Evolutionary conservation across 2,329 filamentous ascomycete genomes (phyloP).

Genomic region (Lasiodiplodia citricola): DNA sequence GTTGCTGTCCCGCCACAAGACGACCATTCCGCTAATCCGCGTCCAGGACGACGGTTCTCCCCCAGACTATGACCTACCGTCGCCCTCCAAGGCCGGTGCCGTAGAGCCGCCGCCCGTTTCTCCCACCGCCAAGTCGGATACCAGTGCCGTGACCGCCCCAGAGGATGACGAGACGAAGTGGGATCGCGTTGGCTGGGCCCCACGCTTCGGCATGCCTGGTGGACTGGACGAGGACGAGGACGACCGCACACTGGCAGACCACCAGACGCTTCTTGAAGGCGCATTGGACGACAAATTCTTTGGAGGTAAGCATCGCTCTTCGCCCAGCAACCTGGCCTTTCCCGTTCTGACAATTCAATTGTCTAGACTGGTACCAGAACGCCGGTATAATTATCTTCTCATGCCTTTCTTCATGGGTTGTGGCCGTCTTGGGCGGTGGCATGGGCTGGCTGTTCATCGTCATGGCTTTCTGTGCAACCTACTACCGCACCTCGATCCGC

Average conservation of each 20-base stretch:
- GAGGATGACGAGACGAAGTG: constrained; percentile 59
- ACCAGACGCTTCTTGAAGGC: constrained; percentile 84
- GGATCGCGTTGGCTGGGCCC: constrained; percentile 80
- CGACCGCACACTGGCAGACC: constrained; percentile 76
- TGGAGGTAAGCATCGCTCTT: constrained; percentile 65
- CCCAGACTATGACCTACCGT: constrained; percentile 77
- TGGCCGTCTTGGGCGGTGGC: constrained; percentile 87
- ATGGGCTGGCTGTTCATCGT: constrained; percentile 92
- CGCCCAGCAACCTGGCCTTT: not conserved
- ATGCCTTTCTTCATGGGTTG: constrained; percentile 86
- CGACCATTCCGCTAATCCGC: constrained; percentile 20
- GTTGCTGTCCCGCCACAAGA: constrained; percentile 20
- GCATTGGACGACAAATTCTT: constrained; percentile 88
- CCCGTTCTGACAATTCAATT: not conserved
- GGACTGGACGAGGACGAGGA: constrained; percentile 56
- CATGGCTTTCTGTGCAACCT: constrained; percentile 90
- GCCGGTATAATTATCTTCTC: constrained; percentile 92
- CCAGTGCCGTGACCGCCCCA: constrained; percentile 36
- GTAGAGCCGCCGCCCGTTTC: constrained; percentile 59
- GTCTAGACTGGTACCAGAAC: constrained; percentile 95
- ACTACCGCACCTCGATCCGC: constrained; percentile 94
- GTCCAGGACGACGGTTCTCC: constrained; percentile 67
- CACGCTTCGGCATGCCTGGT: constrained; percentile 70
- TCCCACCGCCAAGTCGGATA: constrained; percentile 45
- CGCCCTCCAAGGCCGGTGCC: constrained; percentile 73